Conservation (phyloP, 768 basidiomycete species). For the Roridomyces roridus region DNA sequence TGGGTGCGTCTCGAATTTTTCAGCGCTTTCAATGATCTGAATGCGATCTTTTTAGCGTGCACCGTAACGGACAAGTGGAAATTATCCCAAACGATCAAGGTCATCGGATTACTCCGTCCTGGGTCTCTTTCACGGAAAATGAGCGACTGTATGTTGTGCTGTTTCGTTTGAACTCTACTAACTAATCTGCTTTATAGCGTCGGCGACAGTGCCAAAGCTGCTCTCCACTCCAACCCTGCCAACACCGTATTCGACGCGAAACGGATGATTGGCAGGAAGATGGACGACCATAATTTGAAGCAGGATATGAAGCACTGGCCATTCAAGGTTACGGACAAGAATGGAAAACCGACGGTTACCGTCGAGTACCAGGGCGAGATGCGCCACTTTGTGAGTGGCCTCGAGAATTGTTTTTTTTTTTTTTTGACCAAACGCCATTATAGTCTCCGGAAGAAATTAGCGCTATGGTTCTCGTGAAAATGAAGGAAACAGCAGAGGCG, state of each 20-base stretch:
- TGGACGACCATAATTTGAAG: slow-evolving; percentile 50
- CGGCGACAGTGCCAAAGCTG: slow-evolving; percentile 47
- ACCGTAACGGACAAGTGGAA: slow-evolving; percentile 64
- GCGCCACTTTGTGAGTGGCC: slow-evolving; percentile 50
- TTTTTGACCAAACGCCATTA: too few relatives aligned
- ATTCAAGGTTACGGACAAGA: slow-evolving; percentile 37
- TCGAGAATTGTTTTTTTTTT: too few relatives aligned
- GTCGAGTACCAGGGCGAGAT: slow-evolving; percentile 52
- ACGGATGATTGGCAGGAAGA: slow-evolving; percentile 54
- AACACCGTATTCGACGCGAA: slow-evolving; percentile 65
- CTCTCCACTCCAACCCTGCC: slow-evolving; percentile 47
- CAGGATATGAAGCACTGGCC: slow-evolving; percentile 52
- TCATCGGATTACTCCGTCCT: slow-evolving; percentile 69
- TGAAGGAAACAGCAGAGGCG: slow-evolving; percentile 76
- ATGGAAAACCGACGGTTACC: slow-evolving; percentile 55
- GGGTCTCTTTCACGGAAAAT: slow-evolving; percentile 64
- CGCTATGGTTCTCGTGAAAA: slow-evolving; percentile 69
- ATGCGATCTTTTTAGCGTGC: slow-evolving; percentile 10
- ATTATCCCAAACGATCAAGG: slow-evolving; percentile 64
- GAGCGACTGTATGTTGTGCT: slow-evolving; percentile 50
- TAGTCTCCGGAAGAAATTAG: slow-evolving; percentile 72
- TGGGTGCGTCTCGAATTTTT: slow-evolving; percentile 32
- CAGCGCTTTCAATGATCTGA: neutral
- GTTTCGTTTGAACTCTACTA: neutral
- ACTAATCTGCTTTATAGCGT: slow-evolving; percentile 37